Base-by-base conservation (phyloP, 306 rosid genomes). In the Citrullus amarus region DNA sequence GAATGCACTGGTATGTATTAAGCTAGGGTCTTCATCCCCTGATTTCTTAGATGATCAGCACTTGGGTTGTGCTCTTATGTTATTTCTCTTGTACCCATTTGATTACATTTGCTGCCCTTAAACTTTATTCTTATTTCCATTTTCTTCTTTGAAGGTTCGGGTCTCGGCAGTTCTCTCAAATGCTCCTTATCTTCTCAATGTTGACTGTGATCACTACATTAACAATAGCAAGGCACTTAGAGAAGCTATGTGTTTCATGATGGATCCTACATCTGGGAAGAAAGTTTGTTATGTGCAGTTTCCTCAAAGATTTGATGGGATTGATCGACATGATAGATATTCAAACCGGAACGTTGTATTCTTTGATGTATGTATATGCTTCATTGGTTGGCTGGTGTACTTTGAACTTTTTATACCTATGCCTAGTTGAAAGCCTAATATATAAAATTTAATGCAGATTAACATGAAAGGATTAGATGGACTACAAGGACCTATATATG, bases 181-280 rank as follows among this genome's bases (percentile, higher is more conserved):
- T 67, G 97, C 97, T 20, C 99, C 99, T 12, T 91, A 88, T 85
- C 80, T 95, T 81, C 88, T 95, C 84, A 95, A 95, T 81, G 96
- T 95, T 41, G 97, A 95, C 82, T 92, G 99, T 85, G 99, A 95
- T 88, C 97, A 95, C 88, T 95, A 95, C 85, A 92, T 95, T 67
- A 95, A 95, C 90, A 95, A 95, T 81, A 91, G 97, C 87, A 95
- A 92, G 88, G 99, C 99, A 10, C 90, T 95, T 76, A 80, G 99
- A 81, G 97, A 95, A 88, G 91, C 97, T 39, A 95, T 95, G 99
- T 95, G 99, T 85, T 95, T 95, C 88, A 91, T 95, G 97, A 95
- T 95, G 99, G 99, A 95, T 84, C 99, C 97, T 80, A 89, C 90
- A 73, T 81, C 88, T 55, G 97, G 99, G 86, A 92, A 88, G 88